Conservation (phyloP, 345 rosid genomes). For the Cardamine chenopodiifolia region DNA sequence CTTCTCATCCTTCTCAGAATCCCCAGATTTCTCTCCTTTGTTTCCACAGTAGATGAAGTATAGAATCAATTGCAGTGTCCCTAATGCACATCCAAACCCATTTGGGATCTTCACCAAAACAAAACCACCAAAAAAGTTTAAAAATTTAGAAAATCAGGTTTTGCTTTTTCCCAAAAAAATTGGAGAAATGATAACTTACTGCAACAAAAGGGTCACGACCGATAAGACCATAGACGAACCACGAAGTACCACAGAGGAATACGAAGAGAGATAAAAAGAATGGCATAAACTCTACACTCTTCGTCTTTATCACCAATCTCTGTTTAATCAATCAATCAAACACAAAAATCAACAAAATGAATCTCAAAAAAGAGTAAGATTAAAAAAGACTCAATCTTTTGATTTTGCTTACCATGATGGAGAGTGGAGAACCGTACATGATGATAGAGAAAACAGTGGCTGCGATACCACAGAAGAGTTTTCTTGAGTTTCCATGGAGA, state of each 20-base stretch:
- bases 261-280: constrained; percentile 90
- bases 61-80: constrained; percentile 71
- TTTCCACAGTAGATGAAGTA: constrained; percentile 73
- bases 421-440: constrained; percentile 97
- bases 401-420: constrained; percentile 72
- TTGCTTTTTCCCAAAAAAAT: neutral
- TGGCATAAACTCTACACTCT: constrained; percentile 98
- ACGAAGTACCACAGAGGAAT: constrained; percentile 93
- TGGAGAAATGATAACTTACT: constrained; percentile 46
- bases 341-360: neutral
- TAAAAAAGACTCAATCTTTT: neutral
- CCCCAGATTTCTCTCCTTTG: constrained; percentile 44
- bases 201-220: constrained; percentile 85
- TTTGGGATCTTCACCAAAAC: constrained; percentile 67
- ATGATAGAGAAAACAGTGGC: constrained; percentile 85
- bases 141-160: neutral
- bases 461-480: constrained; percentile 80
- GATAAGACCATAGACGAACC: constrained; percentile 87
- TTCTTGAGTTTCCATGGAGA: constrained; percentile 66
- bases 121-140: neutral
- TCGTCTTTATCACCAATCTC: constrained; percentile 88
- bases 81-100: constrained; percentile 84
- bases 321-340: constrained; percentile 34
- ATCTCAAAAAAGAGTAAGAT: neutral
- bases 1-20: constrained; percentile 37